Base-by-base conservation (phyloP, 2,329 filamentous ascomycete genomes). In the Calcarisporium arbuscula region DNA sequence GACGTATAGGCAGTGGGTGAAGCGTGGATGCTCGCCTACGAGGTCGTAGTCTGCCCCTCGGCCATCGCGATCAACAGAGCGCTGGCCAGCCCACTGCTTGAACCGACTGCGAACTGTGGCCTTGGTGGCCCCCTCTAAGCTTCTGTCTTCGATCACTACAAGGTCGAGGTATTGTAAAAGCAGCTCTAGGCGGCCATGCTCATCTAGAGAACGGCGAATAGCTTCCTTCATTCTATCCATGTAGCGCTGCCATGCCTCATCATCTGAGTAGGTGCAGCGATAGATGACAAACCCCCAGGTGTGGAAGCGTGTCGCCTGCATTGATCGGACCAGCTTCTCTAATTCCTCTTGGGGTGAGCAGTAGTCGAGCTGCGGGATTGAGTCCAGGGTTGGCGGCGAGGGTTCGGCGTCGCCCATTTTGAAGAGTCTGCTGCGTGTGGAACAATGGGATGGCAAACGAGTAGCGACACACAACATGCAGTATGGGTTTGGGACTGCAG, bases 241-340 rank as follows among this genome's bases (percentile, higher is more conserved):
- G 29, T 20, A 20, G 20, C 29, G 20, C 29, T 31, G 18, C 29
- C 22, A 48, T 8, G 38, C 35, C 0, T 30, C 40, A 17, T 37
- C 38, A 18, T 47, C 40, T 5, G 26, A 25, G 21, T 48, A 48
- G 1, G 40, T 37, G 29, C 42, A 43, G 20, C 44, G 34, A 19
- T 47, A 49, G 10, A 45, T 28, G 17, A 40, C 29, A 19, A 41
- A 47, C 16, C 43, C 43, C 43, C 41, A 47, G 26, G 16, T 35
- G 27, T 39, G 42, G 30, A 30, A 32, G 11, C 40, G 26, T 11
- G 34, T 31, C n/a, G 28, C 11, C 19, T 40, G 30, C 34, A 34
- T 34, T n/a, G n/a, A n/a, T n/a, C n/a, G n/a, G n/a, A n/a, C n/a
- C n/a, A n/a, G n/a, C n/a, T n/a, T n/a, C n/a, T n/a, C n/a, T n/a